Percentiles rank a stretch among this genome's conserved stretches.
These are phyloP conservation scores for Zalaria obscura DNA, from an alignment of 2,329 filamentous ascomycete species.

Conservation along the genomic window DNA sequence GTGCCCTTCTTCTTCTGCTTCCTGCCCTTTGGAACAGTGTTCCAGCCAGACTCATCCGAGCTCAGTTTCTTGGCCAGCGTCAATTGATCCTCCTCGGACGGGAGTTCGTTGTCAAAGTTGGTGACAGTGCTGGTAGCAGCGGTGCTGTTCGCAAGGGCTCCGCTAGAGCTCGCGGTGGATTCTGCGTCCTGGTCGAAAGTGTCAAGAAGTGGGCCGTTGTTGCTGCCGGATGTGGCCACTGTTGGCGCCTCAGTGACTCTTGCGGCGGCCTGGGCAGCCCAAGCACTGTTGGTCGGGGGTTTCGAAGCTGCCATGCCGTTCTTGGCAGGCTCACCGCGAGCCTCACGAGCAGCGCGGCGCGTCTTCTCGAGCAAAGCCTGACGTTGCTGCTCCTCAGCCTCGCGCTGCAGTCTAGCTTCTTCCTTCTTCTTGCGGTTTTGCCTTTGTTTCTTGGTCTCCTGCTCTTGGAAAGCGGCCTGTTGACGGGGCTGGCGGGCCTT, in stretches of 20 bases:
- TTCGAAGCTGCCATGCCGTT: constrained; percentile 48
- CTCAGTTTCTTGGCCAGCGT: constrained; percentile 33
- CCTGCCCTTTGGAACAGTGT: constrained; percentile 39
- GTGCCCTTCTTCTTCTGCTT: constrained; percentile 37
- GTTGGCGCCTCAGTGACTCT: constrained; percentile 8
- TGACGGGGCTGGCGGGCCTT: constrained; percentile 43
- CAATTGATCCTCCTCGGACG: constrained; percentile 48
- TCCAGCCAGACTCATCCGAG: constrained; percentile 42
- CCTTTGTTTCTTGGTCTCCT: constrained; percentile 86
- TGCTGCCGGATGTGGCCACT: constrained; percentile 7
- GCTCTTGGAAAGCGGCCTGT: constrained; percentile 46
- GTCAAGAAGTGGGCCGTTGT: constrained; percentile 26
- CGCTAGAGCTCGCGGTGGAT: constrained; percentile 25
- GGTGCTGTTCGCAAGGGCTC: constrained; percentile 23
- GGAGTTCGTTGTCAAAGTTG: constrained; percentile 33
- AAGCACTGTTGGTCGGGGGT: constrained; percentile 38
- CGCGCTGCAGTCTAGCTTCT: constrained; percentile 57
- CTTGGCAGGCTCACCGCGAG: constrained; percentile 70
- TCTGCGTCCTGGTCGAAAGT: constrained; percentile 30
- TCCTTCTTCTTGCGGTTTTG: constrained; percentile 86
- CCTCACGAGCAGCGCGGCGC: constrained; percentile 64
- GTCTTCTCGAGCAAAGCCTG: constrained; percentile 69
- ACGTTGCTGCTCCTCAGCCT: constrained; percentile 66
- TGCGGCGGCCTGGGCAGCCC: constrained; percentile 27
- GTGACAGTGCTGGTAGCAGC: constrained; percentile 17